Percentiles rank a stretch among this genome's conserved stretches.
Conservation (phyloP, 768 basidiomycete species). For the Strobilomyces echinocephalus region DNA sequence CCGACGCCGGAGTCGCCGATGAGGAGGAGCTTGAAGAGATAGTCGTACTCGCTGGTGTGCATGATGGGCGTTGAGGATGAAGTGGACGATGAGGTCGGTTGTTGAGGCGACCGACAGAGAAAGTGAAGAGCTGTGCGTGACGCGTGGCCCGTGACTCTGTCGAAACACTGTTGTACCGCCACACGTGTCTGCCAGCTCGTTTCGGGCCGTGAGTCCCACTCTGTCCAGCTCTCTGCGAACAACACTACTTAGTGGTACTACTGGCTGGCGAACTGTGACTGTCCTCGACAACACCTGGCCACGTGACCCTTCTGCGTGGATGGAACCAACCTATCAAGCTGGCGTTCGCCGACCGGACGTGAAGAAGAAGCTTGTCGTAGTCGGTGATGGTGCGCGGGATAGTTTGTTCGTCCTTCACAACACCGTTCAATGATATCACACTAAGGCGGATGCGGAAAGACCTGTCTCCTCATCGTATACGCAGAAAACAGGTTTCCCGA, state of each 20-base stretch:
- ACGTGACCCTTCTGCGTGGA: slow-evolving; percentile 18
- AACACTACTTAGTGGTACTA: too few relatives aligned
- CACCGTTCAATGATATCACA: slow-evolving; percentile 24
- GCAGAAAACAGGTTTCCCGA: slow-evolving; percentile 96
- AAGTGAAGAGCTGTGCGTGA: slow-evolving; percentile 29
- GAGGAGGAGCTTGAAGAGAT: slow-evolving; percentile 92
- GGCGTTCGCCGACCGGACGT: slow-evolving; percentile 60
- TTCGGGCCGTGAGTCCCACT: background rate
- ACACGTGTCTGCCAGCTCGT: slow-evolving; percentile 5
- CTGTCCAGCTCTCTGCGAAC: too few relatives aligned
- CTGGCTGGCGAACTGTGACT: too few relatives aligned
- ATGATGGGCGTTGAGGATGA: slow-evolving; percentile 39
- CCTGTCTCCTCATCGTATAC: slow-evolving; percentile 93
- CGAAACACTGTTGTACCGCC: slow-evolving; percentile 23
- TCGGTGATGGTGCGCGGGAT: slow-evolving; percentile 69
- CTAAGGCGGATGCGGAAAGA: slow-evolving; percentile 84
- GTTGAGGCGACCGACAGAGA: slow-evolving; percentile 31
- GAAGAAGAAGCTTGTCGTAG: slow-evolving; percentile 85
- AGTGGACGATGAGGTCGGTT: slow-evolving; percentile 24
- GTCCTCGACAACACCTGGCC: background rate
- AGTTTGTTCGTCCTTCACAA: slow-evolving; percentile 24
- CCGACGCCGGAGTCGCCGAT: slow-evolving; percentile 95
- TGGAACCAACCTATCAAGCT: slow-evolving; percentile 27
- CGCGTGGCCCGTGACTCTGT: slow-evolving; percentile 33
- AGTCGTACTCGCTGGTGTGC: slow-evolving; percentile 94